Conservation (phyloP, 2,329 filamentous ascomycete genomes). For the Aspergillus arachidicola region DNA sequence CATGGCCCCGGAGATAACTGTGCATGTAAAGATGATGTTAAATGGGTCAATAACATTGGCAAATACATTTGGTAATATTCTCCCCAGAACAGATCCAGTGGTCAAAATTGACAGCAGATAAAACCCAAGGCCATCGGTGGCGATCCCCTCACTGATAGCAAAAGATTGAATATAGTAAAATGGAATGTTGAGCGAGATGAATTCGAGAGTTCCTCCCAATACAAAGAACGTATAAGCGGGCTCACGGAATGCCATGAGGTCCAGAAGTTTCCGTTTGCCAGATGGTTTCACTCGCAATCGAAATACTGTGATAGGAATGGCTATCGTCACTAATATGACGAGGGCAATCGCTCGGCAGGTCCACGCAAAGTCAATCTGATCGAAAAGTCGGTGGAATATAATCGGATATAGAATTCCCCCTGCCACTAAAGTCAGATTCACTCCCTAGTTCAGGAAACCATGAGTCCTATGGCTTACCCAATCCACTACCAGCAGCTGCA, state of each 20-base stretch:
- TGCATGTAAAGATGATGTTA: neutral
- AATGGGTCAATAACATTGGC: constrained; percentile 1
- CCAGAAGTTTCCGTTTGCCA: neutral
- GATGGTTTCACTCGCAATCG: neutral
- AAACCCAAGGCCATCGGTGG: neutral
- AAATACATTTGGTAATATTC: constrained; percentile 2
- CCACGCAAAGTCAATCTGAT: neutral
- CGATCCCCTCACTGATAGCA: neutral
- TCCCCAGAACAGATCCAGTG: neutral
- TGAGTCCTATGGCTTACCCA: neutral
- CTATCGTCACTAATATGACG: neutral
- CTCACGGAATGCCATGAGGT: neutral
- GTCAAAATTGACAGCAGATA: constrained; percentile 6
- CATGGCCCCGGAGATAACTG: neutral
- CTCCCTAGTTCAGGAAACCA: neutral
- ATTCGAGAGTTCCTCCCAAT: neutral
- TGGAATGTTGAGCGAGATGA: constrained; percentile 2
- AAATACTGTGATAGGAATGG: neutral
- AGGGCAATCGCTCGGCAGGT: neutral
- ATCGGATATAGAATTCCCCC: neutral
- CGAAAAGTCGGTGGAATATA: neutral
- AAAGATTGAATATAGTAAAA: constrained; percentile 5
- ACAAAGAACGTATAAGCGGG: constrained; percentile 2
- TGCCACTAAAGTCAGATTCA: neutral
- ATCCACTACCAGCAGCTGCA: neutral